Evolutionary conservation across 169 alveolate species (phyloP).

Genomic region (Eimeria mitis): DNA sequence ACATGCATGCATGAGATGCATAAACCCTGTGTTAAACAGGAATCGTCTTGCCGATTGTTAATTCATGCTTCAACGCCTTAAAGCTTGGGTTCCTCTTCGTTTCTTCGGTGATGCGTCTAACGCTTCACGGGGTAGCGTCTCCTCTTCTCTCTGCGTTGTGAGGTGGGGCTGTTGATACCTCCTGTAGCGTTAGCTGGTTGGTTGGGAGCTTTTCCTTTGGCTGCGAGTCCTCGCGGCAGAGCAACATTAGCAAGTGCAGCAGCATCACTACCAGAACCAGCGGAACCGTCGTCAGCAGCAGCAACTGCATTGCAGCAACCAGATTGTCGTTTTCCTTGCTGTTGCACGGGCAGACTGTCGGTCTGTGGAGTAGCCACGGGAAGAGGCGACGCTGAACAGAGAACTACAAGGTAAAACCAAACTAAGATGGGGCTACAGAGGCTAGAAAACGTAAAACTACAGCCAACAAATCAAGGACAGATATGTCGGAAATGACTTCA

Average conservation of each 20-base stretch:
- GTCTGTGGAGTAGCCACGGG: constrained; percentile 17
- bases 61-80: background rate
- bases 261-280: background rate
- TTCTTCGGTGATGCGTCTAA: background rate
- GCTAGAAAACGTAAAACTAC: background rate
- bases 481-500: background rate
- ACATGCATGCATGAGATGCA: background rate
- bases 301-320: constrained; percentile 8
- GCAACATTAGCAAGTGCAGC: constrained; percentile 8
- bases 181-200: constrained; percentile 18
- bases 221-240: background rate
- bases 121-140: constrained; percentile 26
- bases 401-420: background rate
- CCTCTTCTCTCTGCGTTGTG: constrained; percentile 29
- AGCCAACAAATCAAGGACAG: background rate
- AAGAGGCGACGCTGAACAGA: constrained; percentile 37
- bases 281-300: background rate
- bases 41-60: background rate
- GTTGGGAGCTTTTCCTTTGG: background rate
- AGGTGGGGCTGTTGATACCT: constrained; percentile 28
- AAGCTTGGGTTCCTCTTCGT: background rate
- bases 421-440: background rate
- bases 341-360: background rate
- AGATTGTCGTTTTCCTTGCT: constrained; percentile 2
- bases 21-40: background rate